A percentile compares a stretch with the other conserved stretches of the same genome.
phyloP scores from a whole-genome alignment of 345 rosid genomes.

The Acer saccharum region DNA sequence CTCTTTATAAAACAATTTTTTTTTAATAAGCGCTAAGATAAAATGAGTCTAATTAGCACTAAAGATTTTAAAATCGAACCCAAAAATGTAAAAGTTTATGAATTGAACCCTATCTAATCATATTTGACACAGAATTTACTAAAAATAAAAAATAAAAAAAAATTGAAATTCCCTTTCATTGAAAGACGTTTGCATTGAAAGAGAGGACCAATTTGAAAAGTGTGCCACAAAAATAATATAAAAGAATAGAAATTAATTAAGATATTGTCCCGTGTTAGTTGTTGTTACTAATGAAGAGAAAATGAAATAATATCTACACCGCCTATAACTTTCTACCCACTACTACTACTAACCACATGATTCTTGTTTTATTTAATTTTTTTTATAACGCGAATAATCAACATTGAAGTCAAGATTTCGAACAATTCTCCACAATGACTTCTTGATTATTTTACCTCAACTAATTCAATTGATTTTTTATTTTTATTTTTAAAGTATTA shows the following conservation, averaged over 20 bases:
- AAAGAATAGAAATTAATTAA: background rate
- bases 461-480: no score
- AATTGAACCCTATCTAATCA: background rate
- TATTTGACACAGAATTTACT: background rate
- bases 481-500: no score
- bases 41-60: no score
- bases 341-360: background rate
- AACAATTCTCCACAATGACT: background rate
- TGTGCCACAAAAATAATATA: background rate
- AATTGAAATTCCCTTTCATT: background rate
- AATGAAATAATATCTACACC: constrained; percentile 3
- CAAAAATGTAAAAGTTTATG: background rate
- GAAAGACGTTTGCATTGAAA: background rate
- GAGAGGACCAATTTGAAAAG: no score
- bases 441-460: background rate
- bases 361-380: background rate
- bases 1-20: no score
- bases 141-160: no score
- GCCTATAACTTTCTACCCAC: background rate
- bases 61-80: no score
- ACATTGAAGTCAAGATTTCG: background rate
- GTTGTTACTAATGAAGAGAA: background rate
- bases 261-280: background rate
- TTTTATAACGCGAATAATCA: background rate
- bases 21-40: background rate